Conservation (phyloP, 306 rosid species). For the Dryas alaskensis region DNA sequence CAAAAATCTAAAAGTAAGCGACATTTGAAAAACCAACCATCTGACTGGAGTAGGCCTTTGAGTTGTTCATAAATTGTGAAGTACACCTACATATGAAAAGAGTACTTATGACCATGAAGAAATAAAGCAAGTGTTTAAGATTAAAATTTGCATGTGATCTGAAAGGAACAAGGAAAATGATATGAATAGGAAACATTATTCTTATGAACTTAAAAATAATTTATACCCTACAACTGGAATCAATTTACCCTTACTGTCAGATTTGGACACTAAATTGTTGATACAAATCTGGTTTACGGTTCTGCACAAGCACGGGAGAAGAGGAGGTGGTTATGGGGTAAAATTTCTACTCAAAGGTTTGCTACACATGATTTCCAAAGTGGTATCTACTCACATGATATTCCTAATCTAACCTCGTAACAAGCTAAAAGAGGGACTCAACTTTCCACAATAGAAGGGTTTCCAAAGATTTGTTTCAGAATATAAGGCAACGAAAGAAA, state of each 20-base stretch:
- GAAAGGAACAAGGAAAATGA: not conserved
- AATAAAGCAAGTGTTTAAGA: not conserved
- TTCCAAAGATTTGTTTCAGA: not conserved
- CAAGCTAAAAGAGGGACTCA: not conserved
- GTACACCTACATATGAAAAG: constrained; percentile 67
- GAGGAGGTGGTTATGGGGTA: too few relatives aligned
- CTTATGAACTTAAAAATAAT: not conserved
- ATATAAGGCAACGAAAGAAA: constrained; percentile 15
- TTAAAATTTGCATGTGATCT: not conserved
- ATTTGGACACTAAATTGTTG: too few relatives aligned
- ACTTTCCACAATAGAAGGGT: not conserved
- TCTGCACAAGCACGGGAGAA: too few relatives aligned
- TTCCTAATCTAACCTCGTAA: too few relatives aligned
- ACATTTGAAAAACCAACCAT: constrained; percentile 48
- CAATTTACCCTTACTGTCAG: too few relatives aligned
- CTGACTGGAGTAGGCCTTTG: constrained; percentile 65
- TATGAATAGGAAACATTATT: not conserved
- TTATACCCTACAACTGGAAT: too few relatives aligned
- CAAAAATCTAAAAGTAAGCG: constrained; percentile 21
- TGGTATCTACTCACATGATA: too few relatives aligned
- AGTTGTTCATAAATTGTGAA: constrained; percentile 84
- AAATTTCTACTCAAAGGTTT: too few relatives aligned
- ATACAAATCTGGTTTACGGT: too few relatives aligned
- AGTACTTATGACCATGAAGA: constrained; percentile 26
- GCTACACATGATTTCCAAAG: too few relatives aligned